Percentiles rank a stretch among this genome's conserved stretches.
phyloP scores from a whole-genome alignment of 2,329 filamentous ascomycete species.

The Aspergillus sp. region DNA sequence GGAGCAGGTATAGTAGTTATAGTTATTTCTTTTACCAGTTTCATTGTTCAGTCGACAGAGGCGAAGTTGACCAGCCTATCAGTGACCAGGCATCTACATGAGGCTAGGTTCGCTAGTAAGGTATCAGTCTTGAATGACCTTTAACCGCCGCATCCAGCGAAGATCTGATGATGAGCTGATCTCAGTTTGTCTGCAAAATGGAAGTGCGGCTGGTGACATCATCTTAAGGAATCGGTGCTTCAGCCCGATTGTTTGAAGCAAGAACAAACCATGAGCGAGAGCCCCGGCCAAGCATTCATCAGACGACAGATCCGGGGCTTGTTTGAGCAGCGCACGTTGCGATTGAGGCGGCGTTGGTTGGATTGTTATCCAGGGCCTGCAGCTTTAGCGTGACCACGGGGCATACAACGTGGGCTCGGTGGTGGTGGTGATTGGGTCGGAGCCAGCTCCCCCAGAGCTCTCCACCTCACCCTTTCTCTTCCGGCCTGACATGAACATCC shows the following conservation, averaged over 20 bases:
- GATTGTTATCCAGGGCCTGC: slow-evolving; percentile 3
- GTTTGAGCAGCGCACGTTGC: slow-evolving; percentile 9
- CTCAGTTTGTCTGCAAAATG: neutral
- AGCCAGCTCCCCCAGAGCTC: slow-evolving; percentile 19
- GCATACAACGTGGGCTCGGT: slow-evolving; percentile 19
- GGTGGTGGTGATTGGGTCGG: slow-evolving; percentile 17
- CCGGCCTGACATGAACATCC: slow-evolving; percentile 5
- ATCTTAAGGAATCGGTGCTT: neutral
- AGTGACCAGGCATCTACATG: neutral
- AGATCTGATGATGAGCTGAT: neutral
- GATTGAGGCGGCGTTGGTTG: slow-evolving; percentile 10
- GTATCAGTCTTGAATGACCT: neutral
- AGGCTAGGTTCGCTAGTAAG: neutral
- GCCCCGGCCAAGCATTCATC: slow-evolving; percentile 3
- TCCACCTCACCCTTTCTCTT: slow-evolving; percentile 13
- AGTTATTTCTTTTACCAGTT: too few relatives aligned
- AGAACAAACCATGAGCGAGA: neutral
- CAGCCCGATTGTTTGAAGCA: neutral
- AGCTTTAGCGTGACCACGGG: slow-evolving; percentile 4
- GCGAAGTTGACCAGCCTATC: neutral
- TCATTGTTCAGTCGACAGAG: neutral
- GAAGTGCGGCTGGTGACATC: neutral
- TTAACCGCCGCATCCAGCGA: neutral
- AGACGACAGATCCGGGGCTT: neutral
- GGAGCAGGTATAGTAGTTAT: too few relatives aligned